Percentiles rank a stretch among this genome's conserved stretches.
These are phyloP conservation scores for Plasmodium blacklocki DNA, from an alignment of 169 alveolate genomes.

Conservation along the genomic window DNA sequence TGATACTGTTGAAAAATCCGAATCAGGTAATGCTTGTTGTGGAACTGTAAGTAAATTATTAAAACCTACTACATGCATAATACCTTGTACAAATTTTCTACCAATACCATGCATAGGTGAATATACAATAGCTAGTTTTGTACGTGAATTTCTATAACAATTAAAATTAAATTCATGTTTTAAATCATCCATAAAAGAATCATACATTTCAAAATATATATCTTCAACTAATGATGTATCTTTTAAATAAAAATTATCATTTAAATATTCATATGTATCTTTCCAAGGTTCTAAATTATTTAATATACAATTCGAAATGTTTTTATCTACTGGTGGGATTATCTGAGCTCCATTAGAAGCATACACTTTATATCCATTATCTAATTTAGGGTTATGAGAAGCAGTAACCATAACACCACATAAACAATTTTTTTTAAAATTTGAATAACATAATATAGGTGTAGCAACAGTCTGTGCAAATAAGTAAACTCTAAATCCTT, in stretches of 20 bases:
- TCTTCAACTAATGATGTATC: slow-evolving; percentile 79
- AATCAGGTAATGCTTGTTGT: slow-evolving; percentile 85
- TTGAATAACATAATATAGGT: slow-evolving; percentile 88
- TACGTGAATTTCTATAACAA: slow-evolving; percentile 69
- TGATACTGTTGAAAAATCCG: slow-evolving; percentile 88
- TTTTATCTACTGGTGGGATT: slow-evolving; percentile 83
- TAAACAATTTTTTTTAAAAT: slow-evolving; percentile 77
- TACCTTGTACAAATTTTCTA: slow-evolving; percentile 76
- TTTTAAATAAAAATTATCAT: slow-evolving; percentile 76
- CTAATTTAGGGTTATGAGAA: slow-evolving; percentile 89
- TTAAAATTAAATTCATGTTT: slow-evolving; percentile 78
- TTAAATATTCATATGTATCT: slow-evolving; percentile 64
- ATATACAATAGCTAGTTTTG: slow-evolving; percentile 82
- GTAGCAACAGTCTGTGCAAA: slow-evolving; percentile 83
- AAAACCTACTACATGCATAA: slow-evolving; percentile 84
- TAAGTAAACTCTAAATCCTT: slow-evolving; percentile 83
- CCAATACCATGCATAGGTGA: slow-evolving; percentile 94
- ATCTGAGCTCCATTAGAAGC: slow-evolving; percentile 89
- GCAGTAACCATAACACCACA: slow-evolving; percentile 91
- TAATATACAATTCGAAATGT: slow-evolving; percentile 78
- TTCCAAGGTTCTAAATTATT: slow-evolving; percentile 82
- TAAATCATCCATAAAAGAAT: slow-evolving; percentile 77
- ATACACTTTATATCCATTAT: slow-evolving; percentile 90
- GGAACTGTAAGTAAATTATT: slow-evolving; percentile 77
- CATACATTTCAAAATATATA: slow-evolving; percentile 79